phyloP scores from a whole-genome alignment of 768 basidiomycete species.

The Agrocybe praecox region DNA sequence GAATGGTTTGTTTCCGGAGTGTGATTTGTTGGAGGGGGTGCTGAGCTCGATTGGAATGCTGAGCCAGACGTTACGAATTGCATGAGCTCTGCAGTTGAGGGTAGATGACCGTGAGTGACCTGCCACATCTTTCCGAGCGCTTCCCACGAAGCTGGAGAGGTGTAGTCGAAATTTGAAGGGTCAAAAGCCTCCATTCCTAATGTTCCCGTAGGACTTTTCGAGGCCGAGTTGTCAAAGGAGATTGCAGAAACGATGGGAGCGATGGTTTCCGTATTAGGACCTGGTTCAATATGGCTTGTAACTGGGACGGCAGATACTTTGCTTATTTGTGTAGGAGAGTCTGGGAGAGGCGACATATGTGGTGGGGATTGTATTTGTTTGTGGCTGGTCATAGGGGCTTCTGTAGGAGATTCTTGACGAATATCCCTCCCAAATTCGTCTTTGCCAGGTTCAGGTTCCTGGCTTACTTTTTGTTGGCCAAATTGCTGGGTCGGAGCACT shows the following conservation, averaged over 20 bases:
- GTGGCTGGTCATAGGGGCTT: conserved; percentile 15
- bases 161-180: conserved; percentile 71
- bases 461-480: conserved; percentile 23
- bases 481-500: conserved; percentile 27
- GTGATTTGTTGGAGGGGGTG: neutral
- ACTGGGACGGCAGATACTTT: conserved; percentile 16
- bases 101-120: conserved; percentile 64
- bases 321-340: conserved; percentile 18
- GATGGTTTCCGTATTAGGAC: conserved; percentile 45
- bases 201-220: conserved; percentile 39
- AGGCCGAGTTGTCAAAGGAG: conserved; percentile 62
- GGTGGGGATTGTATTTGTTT: conserved; percentile 22
- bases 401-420: conserved; percentile 53
- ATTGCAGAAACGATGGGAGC: conserved; percentile 44
- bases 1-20: conserved; percentile 1
- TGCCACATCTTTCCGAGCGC: conserved; percentile 79
- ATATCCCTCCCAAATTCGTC: conserved; percentile 90
- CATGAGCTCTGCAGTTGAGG: conserved; percentile 78
- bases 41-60: conserved; percentile 14
- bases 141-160: conserved; percentile 77
- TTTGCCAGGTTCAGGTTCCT: conserved; percentile 45
- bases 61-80: conserved; percentile 59
- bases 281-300: conserved; percentile 37
- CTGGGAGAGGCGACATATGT: conserved; percentile 22
- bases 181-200: conserved; percentile 71